phyloP scores from a whole-genome alignment of 805 yeast genomes.

The Candida ficus region DNA sequence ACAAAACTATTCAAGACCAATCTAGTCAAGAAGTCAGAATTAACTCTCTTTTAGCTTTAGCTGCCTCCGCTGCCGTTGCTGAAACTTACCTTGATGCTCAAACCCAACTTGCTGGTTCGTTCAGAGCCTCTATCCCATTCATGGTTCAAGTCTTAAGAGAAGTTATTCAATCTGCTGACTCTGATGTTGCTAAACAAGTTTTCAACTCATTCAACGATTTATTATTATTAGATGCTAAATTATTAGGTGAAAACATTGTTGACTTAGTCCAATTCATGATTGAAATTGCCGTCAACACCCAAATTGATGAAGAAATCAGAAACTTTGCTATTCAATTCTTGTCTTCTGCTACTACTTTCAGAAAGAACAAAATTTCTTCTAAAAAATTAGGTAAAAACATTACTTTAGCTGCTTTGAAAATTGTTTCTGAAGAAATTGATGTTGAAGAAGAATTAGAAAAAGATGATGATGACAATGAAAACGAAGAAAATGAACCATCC shows the following conservation, averaged over 20 bases:
- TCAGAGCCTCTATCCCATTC: slow-evolving; percentile 64
- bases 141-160: slow-evolving; percentile 79
- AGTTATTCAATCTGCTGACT: slow-evolving; percentile 65
- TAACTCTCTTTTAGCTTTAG: slow-evolving; percentile 77
- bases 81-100: slow-evolving; percentile 52
- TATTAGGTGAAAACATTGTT: slow-evolving; percentile 70
- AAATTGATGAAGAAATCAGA: slow-evolving; percentile 76
- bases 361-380: slow-evolving; percentile 73
- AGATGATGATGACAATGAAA: slow-evolving; percentile 88
- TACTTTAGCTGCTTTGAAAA: slow-evolving; percentile 64
- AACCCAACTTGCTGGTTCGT: slow-evolving; percentile 44
- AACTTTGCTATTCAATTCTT: slow-evolving; percentile 80
- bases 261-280: slow-evolving; percentile 67
- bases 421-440: slow-evolving; percentile 80
- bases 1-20: slow-evolving; percentile 55
- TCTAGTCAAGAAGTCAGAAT: slow-evolving; percentile 72
- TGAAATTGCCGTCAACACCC: slow-evolving; percentile 63
- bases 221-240: slow-evolving; percentile 66
- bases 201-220: slow-evolving; percentile 84
- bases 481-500: slow-evolving; percentile 81
- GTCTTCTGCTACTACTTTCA: slow-evolving; percentile 69
- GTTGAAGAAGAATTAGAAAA: slow-evolving; percentile 67
- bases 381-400: slow-evolving; percentile 82
- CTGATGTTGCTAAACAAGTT: slow-evolving; percentile 63
- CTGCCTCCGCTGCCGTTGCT: slow-evolving; percentile 54